Conservation (phyloP, 179 eudicot species). For the Actinidia chinensis region DNA sequence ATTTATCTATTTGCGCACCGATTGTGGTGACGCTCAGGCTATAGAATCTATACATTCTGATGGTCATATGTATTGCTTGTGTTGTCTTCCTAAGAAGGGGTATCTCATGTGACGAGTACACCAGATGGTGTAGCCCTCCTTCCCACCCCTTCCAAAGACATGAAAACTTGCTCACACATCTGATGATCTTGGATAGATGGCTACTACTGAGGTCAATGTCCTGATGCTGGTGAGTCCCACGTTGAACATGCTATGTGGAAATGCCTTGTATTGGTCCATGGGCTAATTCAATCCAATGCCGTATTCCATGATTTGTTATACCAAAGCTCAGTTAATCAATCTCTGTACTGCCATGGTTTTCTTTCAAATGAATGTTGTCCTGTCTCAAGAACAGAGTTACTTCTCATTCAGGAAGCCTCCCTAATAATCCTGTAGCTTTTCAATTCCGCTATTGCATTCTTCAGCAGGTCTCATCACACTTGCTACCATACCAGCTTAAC, state of each 20-base stretch:
- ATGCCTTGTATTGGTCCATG: conserved; percentile 35
- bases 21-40: too few species aligned
- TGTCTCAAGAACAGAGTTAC: conserved; percentile 43
- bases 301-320: conserved; percentile 20
- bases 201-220: conserved; percentile 14
- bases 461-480: background rate
- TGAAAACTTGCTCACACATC: background rate
- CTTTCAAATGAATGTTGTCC: conserved; percentile 65
- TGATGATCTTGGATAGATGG: background rate
- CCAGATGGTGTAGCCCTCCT: too few species aligned
- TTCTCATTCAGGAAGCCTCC: conserved; percentile 38
- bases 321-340: conserved; percentile 34
- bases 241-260: too few species aligned
- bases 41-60: too few species aligned
- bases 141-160: background rate
- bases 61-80: too few species aligned
- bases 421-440: conserved; percentile 45
- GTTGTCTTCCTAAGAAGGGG: too few species aligned
- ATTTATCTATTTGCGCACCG: too few species aligned
- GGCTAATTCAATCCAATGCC: conserved; percentile 60
- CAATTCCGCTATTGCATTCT: conserved; percentile 43
- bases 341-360: conserved; percentile 47
- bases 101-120: too few species aligned
- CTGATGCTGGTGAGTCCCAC: too few species aligned
- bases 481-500: too few species aligned